These are phyloP conservation scores for Myxozyma neglecta DNA, from an alignment of 805 yeast species.

Conservation along the genomic window DNA sequence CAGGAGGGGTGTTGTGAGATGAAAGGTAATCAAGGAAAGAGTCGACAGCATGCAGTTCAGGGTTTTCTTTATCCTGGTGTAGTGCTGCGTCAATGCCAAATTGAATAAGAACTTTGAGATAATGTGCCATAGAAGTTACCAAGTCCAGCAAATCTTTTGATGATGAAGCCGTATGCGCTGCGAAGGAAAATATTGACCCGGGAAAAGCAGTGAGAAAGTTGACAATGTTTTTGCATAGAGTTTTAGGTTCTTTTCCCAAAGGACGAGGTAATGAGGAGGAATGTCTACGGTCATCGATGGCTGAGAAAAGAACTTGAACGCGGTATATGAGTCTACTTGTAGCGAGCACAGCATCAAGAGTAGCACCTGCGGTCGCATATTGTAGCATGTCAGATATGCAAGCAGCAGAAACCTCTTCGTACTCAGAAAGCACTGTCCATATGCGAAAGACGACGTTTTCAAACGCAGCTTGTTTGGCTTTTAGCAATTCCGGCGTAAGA, in stretches of 20 bases:
- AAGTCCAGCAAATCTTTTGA: slow-evolving; percentile 59
- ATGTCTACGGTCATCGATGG: slow-evolving; percentile 55
- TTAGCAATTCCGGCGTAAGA: slow-evolving; percentile 50
- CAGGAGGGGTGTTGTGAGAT: slow-evolving; percentile 25
- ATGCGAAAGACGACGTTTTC: slow-evolving; percentile 61
- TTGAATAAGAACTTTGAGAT: slow-evolving; percentile 78
- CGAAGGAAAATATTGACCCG: slow-evolving; percentile 46
- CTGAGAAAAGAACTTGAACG: slow-evolving; percentile 73
- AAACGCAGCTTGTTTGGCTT: slow-evolving; percentile 58
- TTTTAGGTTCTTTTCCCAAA: slow-evolving; percentile 66
- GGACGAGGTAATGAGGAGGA: neutral
- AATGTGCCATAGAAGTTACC: slow-evolving; percentile 90
- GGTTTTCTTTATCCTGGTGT: slow-evolving; percentile 54
- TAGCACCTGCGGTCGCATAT: slow-evolving; percentile 72
- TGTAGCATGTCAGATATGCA: slow-evolving; percentile 90
- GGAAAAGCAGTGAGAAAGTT: slow-evolving; percentile 80
- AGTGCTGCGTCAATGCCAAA: slow-evolving; percentile 77
- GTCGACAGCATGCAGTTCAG: slow-evolving; percentile 62
- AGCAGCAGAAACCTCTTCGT: slow-evolving; percentile 86
- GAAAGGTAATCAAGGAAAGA: slow-evolving; percentile 58
- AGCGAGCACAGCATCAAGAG: slow-evolving; percentile 62
- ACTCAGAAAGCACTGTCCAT: slow-evolving; percentile 85
- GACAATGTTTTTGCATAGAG: slow-evolving; percentile 85
- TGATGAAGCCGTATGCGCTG: neutral
- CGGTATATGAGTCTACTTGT: slow-evolving; percentile 72